Percentiles rank a stretch among this genome's conserved stretches.
These are phyloP conservation scores for Xerocomus potaroensis DNA, from an alignment of 768 basidiomycete genomes.

Conservation along the genomic window DNA sequence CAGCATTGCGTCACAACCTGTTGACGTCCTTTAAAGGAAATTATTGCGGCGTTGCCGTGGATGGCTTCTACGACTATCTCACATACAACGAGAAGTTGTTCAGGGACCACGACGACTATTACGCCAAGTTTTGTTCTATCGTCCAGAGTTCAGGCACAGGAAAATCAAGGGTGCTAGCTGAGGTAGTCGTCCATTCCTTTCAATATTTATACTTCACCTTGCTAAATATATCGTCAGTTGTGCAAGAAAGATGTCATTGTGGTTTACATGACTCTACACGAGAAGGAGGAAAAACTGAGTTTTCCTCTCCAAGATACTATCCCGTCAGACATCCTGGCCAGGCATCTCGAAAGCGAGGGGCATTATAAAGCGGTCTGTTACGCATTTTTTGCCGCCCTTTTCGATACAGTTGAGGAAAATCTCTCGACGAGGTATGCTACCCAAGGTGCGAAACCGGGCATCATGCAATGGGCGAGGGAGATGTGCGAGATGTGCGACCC, in stretches of 20 bases:
- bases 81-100: conserved; percentile 1
- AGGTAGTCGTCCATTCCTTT: not conserved
- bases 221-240: not conserved
- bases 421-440: no score
- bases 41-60: not conserved
- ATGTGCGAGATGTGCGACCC: not conserved
- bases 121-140: conserved; percentile 8
- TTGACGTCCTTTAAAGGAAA: not conserved
- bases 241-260: not conserved
- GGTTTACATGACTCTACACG: not conserved
- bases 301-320: not conserved
- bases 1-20: not conserved
- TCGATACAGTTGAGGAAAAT: not conserved
- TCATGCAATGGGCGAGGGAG: not conserved
- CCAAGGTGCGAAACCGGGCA: not conserved
- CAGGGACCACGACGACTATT: not conserved
- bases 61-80: conserved; percentile 8
- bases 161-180: conserved; percentile 8
- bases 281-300: no score
- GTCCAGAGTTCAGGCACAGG: conserved; percentile 16
- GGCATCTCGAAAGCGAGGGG: fast-evolving
- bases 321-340: not conserved
- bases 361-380: not conserved
- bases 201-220: fast-evolving
- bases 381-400: not conserved